Conservation (phyloP, 176 grass and related monocot genomes). For the Triticum turgidum region DNA sequence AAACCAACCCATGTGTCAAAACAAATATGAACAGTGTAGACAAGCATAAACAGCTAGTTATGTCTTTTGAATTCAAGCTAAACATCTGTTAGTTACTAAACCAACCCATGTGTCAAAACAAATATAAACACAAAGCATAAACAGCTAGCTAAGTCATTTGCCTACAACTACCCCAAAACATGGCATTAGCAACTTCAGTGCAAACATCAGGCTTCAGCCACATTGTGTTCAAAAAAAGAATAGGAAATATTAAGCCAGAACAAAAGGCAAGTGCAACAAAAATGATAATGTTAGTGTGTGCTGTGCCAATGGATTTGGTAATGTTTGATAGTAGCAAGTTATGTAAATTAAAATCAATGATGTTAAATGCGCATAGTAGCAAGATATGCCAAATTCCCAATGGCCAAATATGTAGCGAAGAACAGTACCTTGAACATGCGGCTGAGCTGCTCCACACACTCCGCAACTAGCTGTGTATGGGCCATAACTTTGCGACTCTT, state of each 20-base stretch:
- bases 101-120: background rate
- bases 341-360: background rate
- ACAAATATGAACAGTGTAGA: background rate
- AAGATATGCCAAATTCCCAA: background rate
- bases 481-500: conserved; percentile 86
- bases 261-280: background rate
- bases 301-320: background rate
- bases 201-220: background rate
- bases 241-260: background rate
- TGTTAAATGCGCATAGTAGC: background rate
- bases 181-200: background rate
- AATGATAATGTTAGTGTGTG: background rate
- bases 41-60: background rate
- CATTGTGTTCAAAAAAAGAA: background rate
- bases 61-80: background rate
- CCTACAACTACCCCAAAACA: background rate
- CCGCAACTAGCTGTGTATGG: conserved; percentile 81
- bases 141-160: background rate
- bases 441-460: conserved; percentile 95
- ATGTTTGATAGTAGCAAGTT: background rate
- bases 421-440: conserved; percentile 88
- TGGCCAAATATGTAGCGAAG: background rate
- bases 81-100: background rate
- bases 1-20: background rate
- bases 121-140: background rate